Percentiles rank a stretch among this genome's conserved stretches.
These are phyloP conservation scores for Didymella lethalis DNA, from an alignment of 2,329 filamentous ascomycete species.

Conservation along the genomic window DNA sequence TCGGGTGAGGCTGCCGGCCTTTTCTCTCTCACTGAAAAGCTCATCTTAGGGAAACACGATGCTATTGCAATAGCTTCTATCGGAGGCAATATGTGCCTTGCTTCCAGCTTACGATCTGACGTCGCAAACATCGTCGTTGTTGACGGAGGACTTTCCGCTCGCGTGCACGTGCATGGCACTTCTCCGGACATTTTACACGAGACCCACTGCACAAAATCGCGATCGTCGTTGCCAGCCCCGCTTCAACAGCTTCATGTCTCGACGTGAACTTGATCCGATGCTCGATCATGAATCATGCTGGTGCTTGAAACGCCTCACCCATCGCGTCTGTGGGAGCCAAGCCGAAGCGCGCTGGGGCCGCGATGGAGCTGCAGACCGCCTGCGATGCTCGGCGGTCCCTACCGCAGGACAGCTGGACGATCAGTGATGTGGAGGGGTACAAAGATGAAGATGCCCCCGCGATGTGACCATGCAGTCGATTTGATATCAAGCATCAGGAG, in stretches of 20 bases:
- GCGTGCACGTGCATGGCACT: slow-evolving; percentile 6
- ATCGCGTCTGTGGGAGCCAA: slow-evolving; percentile 4
- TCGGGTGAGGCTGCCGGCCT: background rate
- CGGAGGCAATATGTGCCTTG: background rate
- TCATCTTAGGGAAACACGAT: background rate
- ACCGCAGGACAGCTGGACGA: slow-evolving; percentile 4
- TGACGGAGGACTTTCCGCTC: background rate
- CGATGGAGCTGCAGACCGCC: slow-evolving; percentile 6
- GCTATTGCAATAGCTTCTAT: background rate
- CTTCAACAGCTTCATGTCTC: background rate
- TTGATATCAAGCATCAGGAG: slow-evolving; percentile 4
- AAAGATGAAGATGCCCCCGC: slow-evolving; percentile 18
- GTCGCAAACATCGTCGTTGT: background rate
- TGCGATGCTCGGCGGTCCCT: slow-evolving; percentile 2
- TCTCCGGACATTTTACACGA: slow-evolving; percentile 8
- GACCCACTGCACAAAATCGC: slow-evolving; percentile 18
- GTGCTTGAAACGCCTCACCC: slow-evolving; percentile 17
- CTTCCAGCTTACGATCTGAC: background rate
- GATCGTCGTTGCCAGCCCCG: slow-evolving; percentile 16
- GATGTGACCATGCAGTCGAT: background rate
- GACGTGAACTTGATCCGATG: background rate
- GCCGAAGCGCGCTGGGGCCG: slow-evolving; percentile 9
- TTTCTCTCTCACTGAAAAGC: background rate
- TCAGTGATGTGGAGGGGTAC: slow-evolving; percentile 9
- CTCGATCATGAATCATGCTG: slow-evolving; percentile 8